These are phyloP conservation scores for Chamaecyparis obtusa DNA, from an alignment of 75 land plant genomes.

Conservation along the genomic window DNA sequence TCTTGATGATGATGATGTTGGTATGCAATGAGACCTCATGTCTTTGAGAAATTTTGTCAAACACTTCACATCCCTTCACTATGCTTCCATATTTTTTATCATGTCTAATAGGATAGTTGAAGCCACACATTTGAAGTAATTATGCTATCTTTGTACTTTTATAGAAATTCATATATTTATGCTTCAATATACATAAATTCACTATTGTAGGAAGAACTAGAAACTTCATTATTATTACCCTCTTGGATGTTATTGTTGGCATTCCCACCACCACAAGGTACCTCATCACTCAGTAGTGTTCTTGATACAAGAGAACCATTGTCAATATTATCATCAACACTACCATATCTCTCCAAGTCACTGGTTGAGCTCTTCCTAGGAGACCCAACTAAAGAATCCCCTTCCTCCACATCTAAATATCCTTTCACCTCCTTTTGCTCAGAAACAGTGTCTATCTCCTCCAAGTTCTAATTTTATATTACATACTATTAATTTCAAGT, in stretches of 20 bases:
- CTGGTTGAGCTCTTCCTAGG: constrained; percentile 2
- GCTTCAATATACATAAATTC: too few species aligned
- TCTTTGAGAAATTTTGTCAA: too few species aligned
- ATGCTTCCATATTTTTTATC: too few species aligned
- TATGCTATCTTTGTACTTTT: too few species aligned
- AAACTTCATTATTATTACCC: not conserved
- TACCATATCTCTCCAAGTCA: not conserved
- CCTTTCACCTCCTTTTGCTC: not conserved
- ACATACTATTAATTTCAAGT: too few species aligned
- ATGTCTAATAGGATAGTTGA: too few species aligned
- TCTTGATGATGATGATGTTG: too few species aligned
- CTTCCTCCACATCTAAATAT: not conserved
- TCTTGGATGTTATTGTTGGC: constrained; percentile 1
- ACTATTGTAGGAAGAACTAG: not conserved
- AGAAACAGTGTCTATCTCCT: not conserved
- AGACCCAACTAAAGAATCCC: constrained; percentile 4
- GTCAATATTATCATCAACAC: constrained; percentile 3
- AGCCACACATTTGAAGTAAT: too few species aligned
- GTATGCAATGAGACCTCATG: too few species aligned
- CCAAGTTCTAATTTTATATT: too few species aligned
- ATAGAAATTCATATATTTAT: too few species aligned
- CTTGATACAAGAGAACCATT: not conserved
- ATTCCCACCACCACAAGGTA: constrained; percentile 9
- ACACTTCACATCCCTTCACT: too few species aligned
- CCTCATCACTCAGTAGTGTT: not conserved